phyloP scores from a whole-genome alignment of 345 rosid species.

The Arabidopsis arenosa region DNA sequence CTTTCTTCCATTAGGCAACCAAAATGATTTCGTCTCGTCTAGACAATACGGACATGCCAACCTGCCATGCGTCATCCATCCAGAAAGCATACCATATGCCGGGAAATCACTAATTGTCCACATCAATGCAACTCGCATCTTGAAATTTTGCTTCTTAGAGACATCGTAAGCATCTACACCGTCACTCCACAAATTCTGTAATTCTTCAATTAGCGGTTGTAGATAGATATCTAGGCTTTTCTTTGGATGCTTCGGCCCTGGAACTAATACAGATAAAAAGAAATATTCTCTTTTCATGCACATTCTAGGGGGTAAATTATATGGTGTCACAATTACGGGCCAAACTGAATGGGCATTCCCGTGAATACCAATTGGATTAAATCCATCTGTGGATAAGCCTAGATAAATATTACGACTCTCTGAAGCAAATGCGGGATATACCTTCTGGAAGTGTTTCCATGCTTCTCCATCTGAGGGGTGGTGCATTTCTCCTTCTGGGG shows the following conservation, averaged over 20 bases:
- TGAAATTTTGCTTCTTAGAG: background rate
- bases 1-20: slow-evolving; percentile 17
- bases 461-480: no score
- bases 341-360: background rate
- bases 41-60: slow-evolving; percentile 4
- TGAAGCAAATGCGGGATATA: no score
- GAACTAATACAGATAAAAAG: background rate
- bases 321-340: background rate
- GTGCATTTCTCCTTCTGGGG: no score
- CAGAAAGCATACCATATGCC: background rate
- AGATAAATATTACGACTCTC: no score
- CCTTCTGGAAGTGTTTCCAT: no score
- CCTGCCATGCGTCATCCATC: slow-evolving; percentile 1
- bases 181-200: background rate
- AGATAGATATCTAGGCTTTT: background rate
- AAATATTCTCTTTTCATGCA: slow-evolving; percentile 23
- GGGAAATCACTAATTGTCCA: slow-evolving; percentile 27
- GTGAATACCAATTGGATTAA: no score
- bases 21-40: background rate
- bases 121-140: background rate
- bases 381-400: no score
- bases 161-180: background rate
- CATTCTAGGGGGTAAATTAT: background rate
- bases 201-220: background rate
- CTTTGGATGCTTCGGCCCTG: background rate